Evolutionary conservation across 148 eudicot genomes (phyloP).

Genomic region (Camellia sinensis): DNA sequence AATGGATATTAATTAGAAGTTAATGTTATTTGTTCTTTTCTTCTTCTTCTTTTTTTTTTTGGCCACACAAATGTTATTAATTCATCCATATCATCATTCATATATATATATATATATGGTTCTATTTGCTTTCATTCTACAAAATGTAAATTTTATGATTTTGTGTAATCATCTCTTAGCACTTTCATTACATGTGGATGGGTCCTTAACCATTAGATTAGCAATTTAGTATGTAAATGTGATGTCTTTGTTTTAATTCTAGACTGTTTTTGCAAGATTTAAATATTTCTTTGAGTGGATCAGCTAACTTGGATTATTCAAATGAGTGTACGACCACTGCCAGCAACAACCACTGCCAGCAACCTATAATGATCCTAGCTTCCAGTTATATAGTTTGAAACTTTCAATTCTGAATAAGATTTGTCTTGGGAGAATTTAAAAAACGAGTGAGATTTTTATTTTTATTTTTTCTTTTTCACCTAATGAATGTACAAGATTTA

Average conservation of each 20-base stretch:
- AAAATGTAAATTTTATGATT: background rate
- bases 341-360: too few relatives aligned
- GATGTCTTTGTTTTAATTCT: background rate
- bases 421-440: too few relatives aligned
- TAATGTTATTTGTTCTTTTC: too few relatives aligned
- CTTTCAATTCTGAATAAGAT: background rate
- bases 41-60: too few relatives aligned
- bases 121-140: background rate
- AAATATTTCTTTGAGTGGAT: background rate
- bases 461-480: too few relatives aligned
- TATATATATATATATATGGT: background rate
- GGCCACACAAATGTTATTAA: too few relatives aligned
- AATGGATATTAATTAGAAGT: too few relatives aligned
- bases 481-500: too few relatives aligned
- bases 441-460: too few relatives aligned
- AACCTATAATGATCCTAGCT: background rate
- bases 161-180: background rate
- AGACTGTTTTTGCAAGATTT: background rate
- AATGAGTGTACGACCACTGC: background rate
- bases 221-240: too few relatives aligned
- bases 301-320: conserved; percentile 1
- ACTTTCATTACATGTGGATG: background rate
- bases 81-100: too few relatives aligned
- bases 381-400: background rate
- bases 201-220: background rate